Evolutionary conservation across 345 rosid species (phyloP).

Genomic region (Schrenkiella parvula): DNA sequence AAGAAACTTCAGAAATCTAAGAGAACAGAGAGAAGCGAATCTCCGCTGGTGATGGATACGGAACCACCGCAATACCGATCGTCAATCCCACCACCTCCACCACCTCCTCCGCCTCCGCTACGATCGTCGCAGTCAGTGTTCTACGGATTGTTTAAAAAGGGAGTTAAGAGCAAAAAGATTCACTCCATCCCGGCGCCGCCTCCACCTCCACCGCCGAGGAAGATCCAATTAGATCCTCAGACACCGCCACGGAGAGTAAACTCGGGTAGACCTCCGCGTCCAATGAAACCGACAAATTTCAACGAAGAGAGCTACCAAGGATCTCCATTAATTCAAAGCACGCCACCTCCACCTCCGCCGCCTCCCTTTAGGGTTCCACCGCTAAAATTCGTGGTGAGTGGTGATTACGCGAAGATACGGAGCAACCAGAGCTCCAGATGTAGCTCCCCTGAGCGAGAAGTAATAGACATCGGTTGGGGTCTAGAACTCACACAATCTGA

Average conservation of each 20-base stretch:
- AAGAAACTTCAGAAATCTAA: conserved; percentile 46
- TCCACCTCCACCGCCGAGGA: conserved; percentile 47
- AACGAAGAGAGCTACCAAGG: conserved; percentile 36
- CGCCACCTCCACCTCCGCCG: conserved; percentile 72
- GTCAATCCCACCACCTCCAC: conserved; percentile 50
- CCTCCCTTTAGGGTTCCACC: conserved; percentile 56
- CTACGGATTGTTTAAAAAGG: conserved; percentile 57
- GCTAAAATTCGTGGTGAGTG: conserved; percentile 37
- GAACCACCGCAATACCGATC: conserved; percentile 25
- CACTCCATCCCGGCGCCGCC: conserved; percentile 52
- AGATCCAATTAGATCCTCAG: conserved; percentile 29
- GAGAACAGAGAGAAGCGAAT: conserved; percentile 27
- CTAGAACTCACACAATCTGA: conserved; percentile 35
- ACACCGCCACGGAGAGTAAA: conserved; percentile 36
- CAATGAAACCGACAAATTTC: conserved; percentile 32
- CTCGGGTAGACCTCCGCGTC: conserved; percentile 65
- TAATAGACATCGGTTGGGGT: conserved; percentile 34
- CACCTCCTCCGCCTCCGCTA: conserved; percentile 60
- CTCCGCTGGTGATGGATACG: neutral
- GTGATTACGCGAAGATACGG: conserved; percentile 50
- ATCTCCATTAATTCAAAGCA: conserved; percentile 45
- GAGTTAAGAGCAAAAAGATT: conserved; percentile 52
- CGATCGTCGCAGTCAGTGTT: conserved; percentile 63
- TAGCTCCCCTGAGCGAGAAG: conserved; percentile 57
- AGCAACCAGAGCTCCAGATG: conserved; percentile 62